Evolutionary conservation across 2,329 filamentous ascomycete genomes (phyloP), one percentile per base, ranked within the genome.

Genomic region (Phialocephala sp.): DNA sequence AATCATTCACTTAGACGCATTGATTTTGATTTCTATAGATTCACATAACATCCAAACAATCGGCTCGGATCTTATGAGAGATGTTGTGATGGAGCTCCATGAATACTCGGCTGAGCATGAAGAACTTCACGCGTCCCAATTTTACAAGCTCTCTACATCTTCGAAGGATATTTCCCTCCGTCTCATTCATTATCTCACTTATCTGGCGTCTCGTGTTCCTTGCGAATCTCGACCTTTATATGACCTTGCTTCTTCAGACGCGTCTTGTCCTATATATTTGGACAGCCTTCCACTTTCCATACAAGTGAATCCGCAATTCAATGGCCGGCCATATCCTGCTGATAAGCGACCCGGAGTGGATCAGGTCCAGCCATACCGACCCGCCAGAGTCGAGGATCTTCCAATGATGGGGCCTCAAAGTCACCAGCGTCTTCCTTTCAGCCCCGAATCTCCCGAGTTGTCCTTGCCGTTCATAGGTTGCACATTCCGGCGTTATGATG

Each of bases 101-200:
- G 50, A 59, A 50, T 68, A 63, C 24, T 68, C 62, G 6, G 63
- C 60, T 20, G 66, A 69, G 9, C 52, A 65, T 54, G 63, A 68
- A 54, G 57, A 63, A 5, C 62, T 69, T n/a, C 11, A 59, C 3
- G 9, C 1, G 4, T 66, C 59, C 2, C 32, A 27, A 20, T 60
- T 68, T 47, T 22, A 60, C 6, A 14, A 54, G 20, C 39, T 39
- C 58, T 50, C 45, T 9, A 9, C 18, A 24, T 4, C 8, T 9
- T 24, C 45, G 20, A 24, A 24, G 6, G n/a, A 50, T 2, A 22
- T 24, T 5, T 22, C 45, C 8, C 4, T 22, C 12, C 45, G 45
- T 4, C 5, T 20, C n/a, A 24, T 22, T 50, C 8, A 24, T 14
- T 20, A 50, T 50, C 45, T 50, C 45, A 24, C n/a, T 5, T n/a